These are phyloP conservation scores for Calocybe cyanea DNA, from an alignment of 768 basidiomycete species.

Conservation along the genomic window DNA sequence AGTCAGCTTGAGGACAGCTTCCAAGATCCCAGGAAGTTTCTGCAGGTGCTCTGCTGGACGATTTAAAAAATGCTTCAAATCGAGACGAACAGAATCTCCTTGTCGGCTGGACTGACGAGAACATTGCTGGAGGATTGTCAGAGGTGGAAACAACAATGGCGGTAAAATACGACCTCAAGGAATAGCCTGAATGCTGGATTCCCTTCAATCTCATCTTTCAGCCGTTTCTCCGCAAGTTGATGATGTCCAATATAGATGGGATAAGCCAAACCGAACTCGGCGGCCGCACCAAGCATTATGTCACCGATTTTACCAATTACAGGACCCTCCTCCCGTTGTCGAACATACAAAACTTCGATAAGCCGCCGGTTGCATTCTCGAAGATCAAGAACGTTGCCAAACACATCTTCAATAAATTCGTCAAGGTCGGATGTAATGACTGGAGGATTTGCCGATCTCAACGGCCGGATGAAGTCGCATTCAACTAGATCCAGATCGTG, in stretches of 20 bases:
- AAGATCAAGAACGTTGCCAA: conserved; percentile 86
- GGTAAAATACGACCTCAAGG: conserved; percentile 61
- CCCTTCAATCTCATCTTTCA: conserved; percentile 81
- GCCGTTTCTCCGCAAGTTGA: conserved; percentile 78
- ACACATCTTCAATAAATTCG: conserved; percentile 85
- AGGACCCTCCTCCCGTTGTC: conserved; percentile 81
- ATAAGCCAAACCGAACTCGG: conserved; percentile 85
- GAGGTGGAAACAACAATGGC: not conserved
- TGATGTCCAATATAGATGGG: conserved; percentile 82
- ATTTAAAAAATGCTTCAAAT: conserved; percentile 76
- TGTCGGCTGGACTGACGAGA: conserved; percentile 33
- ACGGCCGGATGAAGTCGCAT: conserved; percentile 51
- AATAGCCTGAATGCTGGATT: conserved; percentile 83
- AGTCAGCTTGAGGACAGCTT: conserved; percentile 84
- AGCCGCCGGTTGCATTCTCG: conserved; percentile 77
- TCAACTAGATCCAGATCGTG: conserved; percentile 86
- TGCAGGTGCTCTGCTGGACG: conserved; percentile 80
- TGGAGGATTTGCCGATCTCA: conserved; percentile 41
- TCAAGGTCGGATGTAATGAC: conserved; percentile 54
- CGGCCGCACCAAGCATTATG: conserved; percentile 81
- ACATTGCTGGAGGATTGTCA: conserved; percentile 32
- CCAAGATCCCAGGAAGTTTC: conserved; percentile 79
- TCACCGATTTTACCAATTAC: conserved; percentile 86
- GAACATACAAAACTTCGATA: conserved; percentile 82
- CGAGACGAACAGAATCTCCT: conserved; percentile 41